A percentile compares a stretch with the other conserved stretches of the same genome.
These are phyloP conservation scores for Tarenaya hassleriana DNA, from an alignment of 345 rosid species.

Conservation along the genomic window DNA sequence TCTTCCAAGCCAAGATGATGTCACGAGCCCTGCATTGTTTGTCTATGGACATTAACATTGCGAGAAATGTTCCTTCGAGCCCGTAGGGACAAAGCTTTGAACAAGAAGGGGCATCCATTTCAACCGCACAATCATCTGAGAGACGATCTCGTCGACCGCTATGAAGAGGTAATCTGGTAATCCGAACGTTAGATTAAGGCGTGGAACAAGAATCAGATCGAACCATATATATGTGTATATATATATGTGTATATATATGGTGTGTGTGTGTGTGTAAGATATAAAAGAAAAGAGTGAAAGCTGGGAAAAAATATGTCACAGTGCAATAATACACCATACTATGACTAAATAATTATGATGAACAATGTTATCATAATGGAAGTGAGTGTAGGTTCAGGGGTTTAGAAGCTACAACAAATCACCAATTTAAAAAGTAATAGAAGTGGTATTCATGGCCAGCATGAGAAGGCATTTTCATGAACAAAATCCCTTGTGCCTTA, in stretches of 20 bases:
- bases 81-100: slow-evolving; percentile 83
- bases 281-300: slow-evolving; percentile 16
- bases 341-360: slow-evolving; percentile 14
- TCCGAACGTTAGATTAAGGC: slow-evolving; percentile 60
- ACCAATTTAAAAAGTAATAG: too few relatives aligned
- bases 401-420: too few relatives aligned
- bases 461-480: too few relatives aligned
- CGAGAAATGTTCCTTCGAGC: slow-evolving; percentile 88
- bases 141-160: slow-evolving; percentile 59
- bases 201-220: slow-evolving; percentile 68
- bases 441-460: too few relatives aligned
- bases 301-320: slow-evolving; percentile 15
- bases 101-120: slow-evolving; percentile 98
- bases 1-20: slow-evolving; percentile 84
- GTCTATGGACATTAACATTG: slow-evolving; percentile 87
- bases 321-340: slow-evolving; percentile 24
- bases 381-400: background rate
- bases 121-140: slow-evolving; percentile 52
- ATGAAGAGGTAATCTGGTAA: slow-evolving; percentile 66
- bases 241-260: too few relatives aligned
- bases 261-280: too few relatives aligned
- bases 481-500: too few relatives aligned
- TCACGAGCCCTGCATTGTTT: slow-evolving; percentile 61
- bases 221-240: too few relatives aligned
- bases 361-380: slow-evolving; percentile 18